These are phyloP conservation scores for Atkinsonella hypoxylon DNA, from an alignment of 2,329 filamentous ascomycete species.

Conservation along the genomic window DNA sequence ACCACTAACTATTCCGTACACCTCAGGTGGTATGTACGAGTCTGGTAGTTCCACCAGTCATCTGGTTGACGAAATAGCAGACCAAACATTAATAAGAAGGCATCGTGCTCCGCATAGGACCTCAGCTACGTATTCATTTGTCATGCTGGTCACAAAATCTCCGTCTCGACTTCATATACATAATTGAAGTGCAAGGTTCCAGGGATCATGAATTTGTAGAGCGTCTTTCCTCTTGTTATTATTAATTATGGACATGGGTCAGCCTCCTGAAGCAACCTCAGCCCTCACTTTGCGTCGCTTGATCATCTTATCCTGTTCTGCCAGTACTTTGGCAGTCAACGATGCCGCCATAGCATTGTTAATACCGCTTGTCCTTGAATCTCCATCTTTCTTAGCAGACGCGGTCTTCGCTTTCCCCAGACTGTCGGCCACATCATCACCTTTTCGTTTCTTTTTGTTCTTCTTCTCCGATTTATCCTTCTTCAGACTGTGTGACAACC, in stretches of 20 bases:
- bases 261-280: conserved; percentile 5
- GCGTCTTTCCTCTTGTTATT: too few species aligned
- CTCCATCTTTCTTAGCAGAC: conserved; percentile 18
- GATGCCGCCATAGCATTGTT: conserved; percentile 81
- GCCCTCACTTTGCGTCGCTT: conserved; percentile 59
- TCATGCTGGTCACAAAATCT: too few species aligned
- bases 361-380: conserved; percentile 47
- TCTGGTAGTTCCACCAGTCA: too few species aligned
- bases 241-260: not conserved
- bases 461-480: conserved; percentile 57
- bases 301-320: conserved; percentile 73
- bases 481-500: conserved; percentile 78
- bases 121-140: too few species aligned
- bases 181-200: too few species aligned
- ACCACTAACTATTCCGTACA: too few species aligned
- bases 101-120: too few species aligned
- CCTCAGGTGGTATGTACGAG: too few species aligned
- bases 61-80: too few species aligned
- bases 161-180: too few species aligned
- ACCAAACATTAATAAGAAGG: too few species aligned
- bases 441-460: conserved; percentile 51
- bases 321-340: conserved; percentile 73
- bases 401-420: conserved; percentile 18
- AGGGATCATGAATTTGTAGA: too few species aligned
- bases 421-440: conserved; percentile 38